Base-by-base conservation (phyloP, 2,329 filamentous ascomycete genomes). In the Claviceps sorghi region DNA sequence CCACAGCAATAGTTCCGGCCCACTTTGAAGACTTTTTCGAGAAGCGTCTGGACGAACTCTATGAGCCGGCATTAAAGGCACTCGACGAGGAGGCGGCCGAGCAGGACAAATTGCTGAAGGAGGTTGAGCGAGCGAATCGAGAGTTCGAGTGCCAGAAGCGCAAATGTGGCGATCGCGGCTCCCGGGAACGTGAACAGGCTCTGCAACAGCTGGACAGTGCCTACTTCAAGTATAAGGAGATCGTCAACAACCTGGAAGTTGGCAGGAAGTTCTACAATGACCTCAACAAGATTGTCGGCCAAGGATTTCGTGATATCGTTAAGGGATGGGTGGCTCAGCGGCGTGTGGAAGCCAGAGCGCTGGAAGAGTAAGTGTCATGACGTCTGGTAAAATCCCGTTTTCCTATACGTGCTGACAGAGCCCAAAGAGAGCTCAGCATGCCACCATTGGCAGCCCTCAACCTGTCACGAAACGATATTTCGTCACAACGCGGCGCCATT, bases 191-290 rank as follows among this genome's bases (percentile, higher is more conserved):
- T 15, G 91, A 97, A 65, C 79, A 85, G 58, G 89, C 88, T 0
- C 70, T 98, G 48, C 93, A 98, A 67, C 82, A 79, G 56, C 73
- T 98, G 10, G 91, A 97, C 66, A 89, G 86, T 57, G 91, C 88
- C 0, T 97, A 95, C 65, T 82, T 89, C 67, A 94, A 91, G 69
- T 97, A 97, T 72, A 95, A 95, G 69, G 91, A 98, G 65, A 88
- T 97, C 53, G 82, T 95, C 53, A 87, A 80, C 58, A 95, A 97
- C 63, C 76, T 96, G 2, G 91, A 97, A 58, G 87, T 86, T 0
- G 93, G 88, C 0, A 77, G 91, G 51, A 96, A 93, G 65, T 98
- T 98, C 65, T 98, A 97, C 72, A 98, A 98, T 59, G 90, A 97
- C 62, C 76, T 98, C 4, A 87, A 86, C 47, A 87, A 85, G 67